phyloP scores from a whole-genome alignment of 768 basidiomycete genomes.

The Boletus reticulatus region DNA sequence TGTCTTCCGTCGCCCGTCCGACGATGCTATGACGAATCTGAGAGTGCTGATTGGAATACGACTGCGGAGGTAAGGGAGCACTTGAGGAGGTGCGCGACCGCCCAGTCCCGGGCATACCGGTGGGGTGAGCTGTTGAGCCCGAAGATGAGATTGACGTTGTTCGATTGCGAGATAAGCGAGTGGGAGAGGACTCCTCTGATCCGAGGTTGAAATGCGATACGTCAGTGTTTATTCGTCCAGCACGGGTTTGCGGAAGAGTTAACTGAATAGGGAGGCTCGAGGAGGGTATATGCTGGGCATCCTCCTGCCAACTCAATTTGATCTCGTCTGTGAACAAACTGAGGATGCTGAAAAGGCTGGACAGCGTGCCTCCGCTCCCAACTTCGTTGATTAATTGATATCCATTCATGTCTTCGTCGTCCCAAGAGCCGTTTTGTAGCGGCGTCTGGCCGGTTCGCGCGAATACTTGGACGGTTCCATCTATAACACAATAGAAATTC shows the following conservation, averaged over 20 bases:
- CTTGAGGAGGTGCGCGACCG: conserved; percentile 12
- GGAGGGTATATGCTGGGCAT: conserved; percentile 29
- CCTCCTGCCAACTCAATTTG: conserved; percentile 89
- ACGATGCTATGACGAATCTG: conserved; percentile 69
- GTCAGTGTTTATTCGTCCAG: conserved; percentile 56
- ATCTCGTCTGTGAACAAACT: conserved; percentile 95
- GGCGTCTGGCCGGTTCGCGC: conserved; percentile 62
- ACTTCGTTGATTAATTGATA: conserved; percentile 97
- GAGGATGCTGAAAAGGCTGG: conserved; percentile 94
- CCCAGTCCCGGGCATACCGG: conserved; percentile 9
- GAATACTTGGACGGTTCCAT: conserved; percentile 95
- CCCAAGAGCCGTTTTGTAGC: conserved; percentile 60
- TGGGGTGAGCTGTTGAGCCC: conserved; percentile 63
- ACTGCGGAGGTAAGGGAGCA: conserved; percentile 21
- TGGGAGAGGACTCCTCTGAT: conserved; percentile 24
- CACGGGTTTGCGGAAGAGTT: conserved; percentile 26
- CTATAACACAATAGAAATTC: conserved; percentile 97
- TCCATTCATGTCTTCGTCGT: conserved; percentile 88
- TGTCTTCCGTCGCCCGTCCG: conserved; percentile 91
- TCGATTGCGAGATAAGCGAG: conserved; percentile 36
- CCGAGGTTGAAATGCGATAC: conserved; percentile 58
- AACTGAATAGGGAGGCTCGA: conserved; percentile 22
- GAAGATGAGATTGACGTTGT: conserved; percentile 64
- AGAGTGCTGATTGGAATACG: conserved; percentile 23
- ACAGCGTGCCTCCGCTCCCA: conserved; percentile 90